These are phyloP conservation scores for Scedosporium dehoogii DNA, from an alignment of 2,329 filamentous ascomycete species.

Conservation along the genomic window DNA sequence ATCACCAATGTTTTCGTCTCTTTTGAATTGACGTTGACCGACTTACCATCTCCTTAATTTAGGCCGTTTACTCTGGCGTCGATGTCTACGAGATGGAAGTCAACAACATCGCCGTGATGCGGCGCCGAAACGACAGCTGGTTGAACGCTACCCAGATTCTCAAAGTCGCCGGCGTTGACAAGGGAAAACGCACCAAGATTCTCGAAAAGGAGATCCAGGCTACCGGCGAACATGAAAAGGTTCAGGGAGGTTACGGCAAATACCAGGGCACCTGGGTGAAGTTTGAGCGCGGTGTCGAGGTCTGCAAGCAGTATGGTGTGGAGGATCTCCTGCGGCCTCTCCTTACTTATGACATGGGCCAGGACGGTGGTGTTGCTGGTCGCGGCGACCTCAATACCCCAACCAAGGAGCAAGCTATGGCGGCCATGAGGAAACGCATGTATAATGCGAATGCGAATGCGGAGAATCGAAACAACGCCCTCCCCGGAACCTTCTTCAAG, in stretches of 20 bases:
- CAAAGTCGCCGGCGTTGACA: slow-evolving; percentile 94
- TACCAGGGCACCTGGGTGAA: slow-evolving; percentile 99
- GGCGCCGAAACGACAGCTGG: slow-evolving; percentile 88
- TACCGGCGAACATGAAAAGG: slow-evolving; percentile 93
- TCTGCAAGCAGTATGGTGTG: slow-evolving; percentile 72
- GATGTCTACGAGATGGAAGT: slow-evolving; percentile 99
- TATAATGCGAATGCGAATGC: slow-evolving; percentile 57
- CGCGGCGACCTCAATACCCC: slow-evolving; percentile 80
- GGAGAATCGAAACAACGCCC: slow-evolving; percentile 56
- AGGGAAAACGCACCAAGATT: slow-evolving; percentile 95
- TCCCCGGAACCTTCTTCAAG: slow-evolving; percentile 87
- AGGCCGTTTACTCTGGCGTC: slow-evolving; percentile 89
- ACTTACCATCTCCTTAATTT: slow-evolving; percentile 1
- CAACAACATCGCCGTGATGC: slow-evolving; percentile 88
- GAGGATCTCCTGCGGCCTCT: slow-evolving; percentile 67
- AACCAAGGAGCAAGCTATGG: slow-evolving; percentile 98
- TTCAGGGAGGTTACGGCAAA: slow-evolving; percentile 96
- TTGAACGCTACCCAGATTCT: slow-evolving; percentile 97
- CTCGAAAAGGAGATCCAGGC: slow-evolving; percentile 95
- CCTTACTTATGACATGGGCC: slow-evolving; percentile 70
- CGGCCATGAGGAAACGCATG: slow-evolving; percentile 82
- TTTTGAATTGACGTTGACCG: neutral
- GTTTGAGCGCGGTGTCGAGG: slow-evolving; percentile 83
- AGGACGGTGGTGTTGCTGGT: slow-evolving; percentile 62
- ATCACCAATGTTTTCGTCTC: neutral